These are phyloP conservation scores for Alternaria sp. DNA, from an alignment of 2,329 filamentous ascomycete species.

Conservation along the genomic window DNA sequence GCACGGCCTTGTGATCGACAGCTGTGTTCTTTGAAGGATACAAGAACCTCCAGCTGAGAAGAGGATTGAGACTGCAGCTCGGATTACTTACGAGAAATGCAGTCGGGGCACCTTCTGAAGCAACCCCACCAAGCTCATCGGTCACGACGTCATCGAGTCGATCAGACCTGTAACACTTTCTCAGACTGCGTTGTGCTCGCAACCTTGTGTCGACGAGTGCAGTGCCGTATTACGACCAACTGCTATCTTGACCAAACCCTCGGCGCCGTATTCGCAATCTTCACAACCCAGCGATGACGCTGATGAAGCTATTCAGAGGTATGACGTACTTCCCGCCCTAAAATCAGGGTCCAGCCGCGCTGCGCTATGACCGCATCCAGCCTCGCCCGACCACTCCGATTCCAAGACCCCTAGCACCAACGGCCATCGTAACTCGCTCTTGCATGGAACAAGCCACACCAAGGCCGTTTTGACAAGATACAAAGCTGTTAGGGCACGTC, in stretches of 20 bases:
- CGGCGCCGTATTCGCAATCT: not conserved
- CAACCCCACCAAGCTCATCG: not conserved
- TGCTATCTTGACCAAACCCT: not conserved
- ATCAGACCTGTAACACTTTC: not conserved
- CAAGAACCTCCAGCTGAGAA: not conserved
- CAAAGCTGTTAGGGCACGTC: slow-evolving; percentile 14
- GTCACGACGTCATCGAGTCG: not conserved
- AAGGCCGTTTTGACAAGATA: not conserved
- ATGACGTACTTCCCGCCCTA: slow-evolving; percentile 23
- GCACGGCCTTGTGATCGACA: slow-evolving; percentile 1
- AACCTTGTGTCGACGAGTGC: not conserved
- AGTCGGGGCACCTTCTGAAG: not conserved
- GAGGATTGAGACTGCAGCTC: not conserved
- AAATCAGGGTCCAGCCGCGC: slow-evolving; percentile 10
- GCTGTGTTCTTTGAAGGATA: not conserved
- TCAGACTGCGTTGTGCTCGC: not conserved
- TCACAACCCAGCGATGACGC: slow-evolving; percentile 18
- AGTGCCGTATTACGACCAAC: not conserved
- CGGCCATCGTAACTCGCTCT: slow-evolving; percentile 18
- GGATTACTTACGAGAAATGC: not conserved
- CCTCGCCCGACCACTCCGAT: slow-evolving; percentile 4
- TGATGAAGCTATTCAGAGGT: slow-evolving; percentile 15
- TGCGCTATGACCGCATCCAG: slow-evolving; percentile 18
- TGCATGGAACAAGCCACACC: slow-evolving; percentile 18
- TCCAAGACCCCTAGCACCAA: slow-evolving; percentile 13